Conservation (phyloP, 208 protist genomes). For the Leishmania amazonensis region DNA sequence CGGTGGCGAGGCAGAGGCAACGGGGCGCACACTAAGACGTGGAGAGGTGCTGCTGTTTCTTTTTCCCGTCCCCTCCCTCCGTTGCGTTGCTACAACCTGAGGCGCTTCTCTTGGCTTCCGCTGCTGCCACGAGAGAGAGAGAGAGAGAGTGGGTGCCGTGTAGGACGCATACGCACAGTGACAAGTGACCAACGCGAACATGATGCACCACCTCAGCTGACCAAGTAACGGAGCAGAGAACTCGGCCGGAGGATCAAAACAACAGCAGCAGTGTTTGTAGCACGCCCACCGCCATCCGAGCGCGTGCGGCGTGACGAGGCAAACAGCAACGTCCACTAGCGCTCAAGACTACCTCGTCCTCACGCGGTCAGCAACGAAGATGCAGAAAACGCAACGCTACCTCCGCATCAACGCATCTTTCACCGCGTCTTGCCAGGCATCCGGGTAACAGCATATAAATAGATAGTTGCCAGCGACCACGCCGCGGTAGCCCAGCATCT, state of each 20-base stretch:
- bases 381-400: background rate
- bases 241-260: background rate
- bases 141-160: background rate
- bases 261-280: background rate
- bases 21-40: background rate
- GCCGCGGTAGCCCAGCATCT: conserved; percentile 20
- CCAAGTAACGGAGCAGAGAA: background rate
- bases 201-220: background rate
- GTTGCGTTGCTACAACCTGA: background rate
- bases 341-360: background rate
- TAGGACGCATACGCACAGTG: background rate
- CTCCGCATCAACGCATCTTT: background rate
- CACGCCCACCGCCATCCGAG: background rate
- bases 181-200: background rate
- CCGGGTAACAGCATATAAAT: conserved; percentile 38
- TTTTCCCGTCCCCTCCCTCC: background rate
- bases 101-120: background rate
- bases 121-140: too few relatives aligned
- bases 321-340: background rate
- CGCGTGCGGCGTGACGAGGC: background rate
- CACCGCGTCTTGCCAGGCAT: conserved; percentile 8
- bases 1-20: background rate
- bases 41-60: background rate
- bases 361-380: background rate
- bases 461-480: conserved; percentile 28